A percentile compares a stretch with the other conserved stretches of the same genome.
Evolutionary conservation across 768 basidiomycete species (phyloP).

Genomic region (Hypsizygus marmoreus): DNA sequence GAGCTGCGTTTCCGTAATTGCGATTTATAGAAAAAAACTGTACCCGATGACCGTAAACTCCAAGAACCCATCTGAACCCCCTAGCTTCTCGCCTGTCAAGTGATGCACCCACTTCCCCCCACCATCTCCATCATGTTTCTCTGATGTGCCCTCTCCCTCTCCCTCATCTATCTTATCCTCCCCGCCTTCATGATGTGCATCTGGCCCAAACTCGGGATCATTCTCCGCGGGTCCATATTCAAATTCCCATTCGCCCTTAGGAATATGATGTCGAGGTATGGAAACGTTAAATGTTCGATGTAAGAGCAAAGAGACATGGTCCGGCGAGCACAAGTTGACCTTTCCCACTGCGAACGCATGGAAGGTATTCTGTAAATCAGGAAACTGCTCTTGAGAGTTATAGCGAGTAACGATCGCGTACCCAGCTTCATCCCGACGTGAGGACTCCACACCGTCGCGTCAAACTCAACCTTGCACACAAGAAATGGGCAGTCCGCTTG

Average conservation of each 20-base stretch:
- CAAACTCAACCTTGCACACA: constrained; percentile 72
- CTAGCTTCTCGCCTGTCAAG: constrained; percentile 66
- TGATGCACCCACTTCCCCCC: constrained; percentile 83
- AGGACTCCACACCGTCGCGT: constrained; percentile 89
- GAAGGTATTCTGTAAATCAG: constrained; percentile 3
- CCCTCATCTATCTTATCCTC: constrained; percentile 24
- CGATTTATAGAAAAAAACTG: constrained; percentile 23
- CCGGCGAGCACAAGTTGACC: constrained; percentile 86
- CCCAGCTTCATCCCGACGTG: constrained; percentile 78
- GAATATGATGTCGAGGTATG: constrained; percentile 91
- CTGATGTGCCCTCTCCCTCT: constrained; percentile 19
- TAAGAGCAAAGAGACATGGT: constrained; percentile 87
- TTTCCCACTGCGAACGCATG: constrained; percentile 61
- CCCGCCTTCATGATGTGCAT: constrained; percentile 27
- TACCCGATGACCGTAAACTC: constrained; percentile 91
- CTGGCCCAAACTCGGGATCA: constrained; percentile 67
- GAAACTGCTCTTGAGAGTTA: neutral
- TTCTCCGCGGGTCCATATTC: constrained; percentile 84
- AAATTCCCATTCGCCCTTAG: constrained; percentile 77
- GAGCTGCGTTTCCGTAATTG: constrained; percentile 6
- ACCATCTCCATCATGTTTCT: constrained; percentile 37
- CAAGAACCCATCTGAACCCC: constrained; percentile 64
- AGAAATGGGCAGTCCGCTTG: constrained; percentile 86
- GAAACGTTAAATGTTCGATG: constrained; percentile 95
- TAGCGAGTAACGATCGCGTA: constrained; percentile 34